Evolutionary conservation across 768 basidiomycete species (phyloP), one percentile per base, ranked within the genome.

Genomic region (Suillus bovinus): DNA sequence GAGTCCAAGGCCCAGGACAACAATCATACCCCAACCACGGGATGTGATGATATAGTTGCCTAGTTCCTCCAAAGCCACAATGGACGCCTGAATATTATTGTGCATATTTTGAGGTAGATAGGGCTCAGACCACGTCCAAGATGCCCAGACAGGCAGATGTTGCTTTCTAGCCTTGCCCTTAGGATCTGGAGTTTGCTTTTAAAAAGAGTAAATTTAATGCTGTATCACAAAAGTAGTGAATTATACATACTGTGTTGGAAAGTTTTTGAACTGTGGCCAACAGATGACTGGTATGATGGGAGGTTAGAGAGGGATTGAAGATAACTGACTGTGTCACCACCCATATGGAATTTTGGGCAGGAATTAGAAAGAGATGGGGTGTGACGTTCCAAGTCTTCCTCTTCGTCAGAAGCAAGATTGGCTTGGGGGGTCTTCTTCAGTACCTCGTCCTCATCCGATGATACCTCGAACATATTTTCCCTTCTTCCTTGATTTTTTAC

Each of bases 131-230:
- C 42, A 44, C 1, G 5, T 44, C 42, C n/a, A 44, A 44, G 42
- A 44, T 44, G 42, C n/a, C 42, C 42, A 44, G n/a, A n/a, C n/a
- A 44, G 42, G n/a, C n/a, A 44, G 42, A 44, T 44, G n/a, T 44
- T 44, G 42, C n/a, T 44, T 44, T 11, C 42, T 44, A 22, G 42
- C 42, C n/a, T 44, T 22, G n/a, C 42, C 42, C n/a, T 44, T 44
- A 44, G 10, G n/a, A 44, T 44, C 42, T 5, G 11, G n/a, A 22
- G 42, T 44, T 44, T 22, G 42, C 42, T 44, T 44, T 44, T 2
- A 44, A 44, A 44, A 44, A n/a, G 4, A 44, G 42, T 22, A 44
- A 44, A 22, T 44, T 44, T 11, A 44, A 5, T 44, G 42, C 5
- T 44, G 42, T 11, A 44, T 44, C 9, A 44, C 4, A 44, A 5